phyloP scores from a whole-genome alignment of 495 filamentous ascomycete genomes.

The Xylaria venustula region DNA sequence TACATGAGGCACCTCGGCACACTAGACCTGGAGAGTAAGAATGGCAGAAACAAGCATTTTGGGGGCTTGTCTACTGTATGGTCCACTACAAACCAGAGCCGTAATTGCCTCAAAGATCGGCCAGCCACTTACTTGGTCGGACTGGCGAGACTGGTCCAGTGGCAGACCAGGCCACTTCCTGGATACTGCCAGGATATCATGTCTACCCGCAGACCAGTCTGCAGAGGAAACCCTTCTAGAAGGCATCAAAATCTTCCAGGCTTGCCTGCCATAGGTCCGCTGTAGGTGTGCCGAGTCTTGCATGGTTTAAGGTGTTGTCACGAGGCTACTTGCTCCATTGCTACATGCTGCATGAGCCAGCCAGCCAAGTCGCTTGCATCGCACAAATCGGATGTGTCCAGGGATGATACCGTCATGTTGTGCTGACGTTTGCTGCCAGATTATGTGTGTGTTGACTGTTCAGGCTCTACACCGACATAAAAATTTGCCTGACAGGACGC shows the following conservation, averaged over 20 bases:
- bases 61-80: not conserved
- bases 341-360: not conserved
- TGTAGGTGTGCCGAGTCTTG: not conserved
- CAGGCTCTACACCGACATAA: not conserved
- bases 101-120: conserved; percentile 2
- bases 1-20: no score
- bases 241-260: not conserved
- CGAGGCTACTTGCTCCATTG: not conserved
- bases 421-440: conserved; percentile 5
- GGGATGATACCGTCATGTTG: not conserved
- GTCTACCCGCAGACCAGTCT: not conserved
- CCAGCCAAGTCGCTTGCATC: not conserved
- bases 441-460: not conserved
- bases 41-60: conserved; percentile 10
- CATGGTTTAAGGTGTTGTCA: not conserved
- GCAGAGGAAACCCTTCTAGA: conserved; percentile 9
- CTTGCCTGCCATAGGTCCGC: not conserved
- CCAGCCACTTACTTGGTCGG: not conserved
- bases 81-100: not conserved
- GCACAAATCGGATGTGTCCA: conserved; percentile 3
- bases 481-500: no score
- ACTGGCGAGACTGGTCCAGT: not conserved
- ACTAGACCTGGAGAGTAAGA: not conserved
- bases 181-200: no score
- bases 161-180: not conserved